A percentile compares a stretch with the other conserved stretches of the same genome.
These are phyloP conservation scores for Ambrosia hybrid DNA, from an alignment of 140 eudicot genomes.

Conservation along the genomic window DNA sequence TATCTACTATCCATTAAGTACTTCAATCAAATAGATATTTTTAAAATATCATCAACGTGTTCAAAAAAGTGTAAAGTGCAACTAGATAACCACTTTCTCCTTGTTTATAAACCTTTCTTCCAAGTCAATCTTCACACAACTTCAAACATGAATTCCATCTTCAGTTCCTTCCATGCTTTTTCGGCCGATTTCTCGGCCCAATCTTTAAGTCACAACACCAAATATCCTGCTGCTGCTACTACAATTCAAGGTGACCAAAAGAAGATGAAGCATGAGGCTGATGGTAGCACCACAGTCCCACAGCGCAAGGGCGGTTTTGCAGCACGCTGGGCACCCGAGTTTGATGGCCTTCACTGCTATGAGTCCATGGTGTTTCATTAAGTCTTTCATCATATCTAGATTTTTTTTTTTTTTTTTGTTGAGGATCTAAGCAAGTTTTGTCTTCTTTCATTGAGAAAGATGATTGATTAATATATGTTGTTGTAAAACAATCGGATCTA, in stretches of 20 bases:
- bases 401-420: too few species aligned
- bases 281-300: not conserved
- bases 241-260: slow-evolving; percentile 24
- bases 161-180: slow-evolving; percentile 52
- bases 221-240: not conserved
- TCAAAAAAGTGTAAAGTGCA: not conserved
- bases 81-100: not conserved
- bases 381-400: too few species aligned
- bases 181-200: slow-evolving; percentile 30
- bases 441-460: slow-evolving; percentile 8
- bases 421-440: slow-evolving; percentile 27
- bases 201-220: slow-evolving; percentile 15
- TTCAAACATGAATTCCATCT: slow-evolving; percentile 40
- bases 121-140: not conserved
- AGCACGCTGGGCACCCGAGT: slow-evolving; percentile 48
- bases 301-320: slow-evolving; percentile 4
- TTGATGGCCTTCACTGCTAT: slow-evolving; percentile 55
- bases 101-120: slow-evolving; percentile 2
- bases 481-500: not conserved
- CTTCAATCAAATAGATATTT: not conserved
- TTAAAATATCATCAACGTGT: not conserved
- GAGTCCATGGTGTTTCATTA: slow-evolving; percentile 29
- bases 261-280: slow-evolving; percentile 4
- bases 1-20: not conserved
- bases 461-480: not conserved